phyloP scores from a whole-genome alignment of 495 filamentous ascomycete species.

The Neurospora sp. region DNA sequence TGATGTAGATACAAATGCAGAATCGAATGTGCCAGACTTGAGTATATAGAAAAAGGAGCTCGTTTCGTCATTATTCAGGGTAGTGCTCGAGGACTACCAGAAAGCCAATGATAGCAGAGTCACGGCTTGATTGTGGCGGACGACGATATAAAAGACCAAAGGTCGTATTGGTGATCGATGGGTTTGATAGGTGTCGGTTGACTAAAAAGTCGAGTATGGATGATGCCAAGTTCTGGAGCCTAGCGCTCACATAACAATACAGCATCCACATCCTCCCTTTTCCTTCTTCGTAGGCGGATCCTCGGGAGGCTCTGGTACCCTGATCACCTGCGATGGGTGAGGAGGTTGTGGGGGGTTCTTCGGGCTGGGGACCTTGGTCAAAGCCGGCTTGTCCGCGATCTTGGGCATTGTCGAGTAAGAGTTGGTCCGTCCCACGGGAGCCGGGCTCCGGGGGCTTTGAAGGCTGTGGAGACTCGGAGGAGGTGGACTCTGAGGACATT shows the following conservation, averaged over 20 bases:
- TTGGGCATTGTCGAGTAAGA: conserved; percentile 51
- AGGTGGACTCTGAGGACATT: conserved; percentile 4
- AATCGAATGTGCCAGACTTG: background rate
- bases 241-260: conserved; percentile 40
- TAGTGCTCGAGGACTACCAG: background rate
- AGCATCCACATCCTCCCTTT: conserved; percentile 42
- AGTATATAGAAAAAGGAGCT: background rate
- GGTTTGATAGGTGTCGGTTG: background rate
- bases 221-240: background rate
- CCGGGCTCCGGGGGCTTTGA: conserved; percentile 20
- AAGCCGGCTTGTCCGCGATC: conserved; percentile 33
- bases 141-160: background rate
- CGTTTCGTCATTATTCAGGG: background rate
- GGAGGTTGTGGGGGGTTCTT: conserved; percentile 19
- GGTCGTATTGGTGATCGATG: background rate
- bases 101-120: background rate
- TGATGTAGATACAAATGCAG: background rate
- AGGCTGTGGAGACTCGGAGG: background rate
- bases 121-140: background rate
- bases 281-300: conserved; percentile 29
- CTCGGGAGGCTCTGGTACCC: conserved; percentile 28
- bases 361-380: conserved; percentile 30
- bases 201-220: background rate
- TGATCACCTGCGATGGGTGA: conserved; percentile 10
- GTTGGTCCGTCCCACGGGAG: conserved; percentile 32